Percentiles rank a stretch among this genome's conserved stretches.
Conservation (phyloP, 2,329 filamentous ascomycete species). For the Aspergillus fumigatiaffinis region DNA sequence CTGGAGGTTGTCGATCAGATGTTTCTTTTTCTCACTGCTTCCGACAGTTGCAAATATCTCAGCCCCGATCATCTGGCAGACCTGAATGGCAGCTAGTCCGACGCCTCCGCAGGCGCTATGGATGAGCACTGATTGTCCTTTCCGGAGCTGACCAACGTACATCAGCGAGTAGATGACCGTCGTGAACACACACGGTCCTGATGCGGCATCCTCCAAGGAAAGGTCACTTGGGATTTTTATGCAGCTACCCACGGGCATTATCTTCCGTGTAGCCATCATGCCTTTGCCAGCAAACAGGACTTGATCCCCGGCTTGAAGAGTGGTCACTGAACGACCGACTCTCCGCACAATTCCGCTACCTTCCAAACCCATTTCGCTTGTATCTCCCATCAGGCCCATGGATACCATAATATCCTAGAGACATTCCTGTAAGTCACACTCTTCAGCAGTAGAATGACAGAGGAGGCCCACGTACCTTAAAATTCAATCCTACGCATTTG, state of each 20-base stretch:
- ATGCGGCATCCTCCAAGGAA: background rate
- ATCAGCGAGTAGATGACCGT: background rate
- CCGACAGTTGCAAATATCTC: slow-evolving; percentile 17
- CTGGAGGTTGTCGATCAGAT: slow-evolving; percentile 7
- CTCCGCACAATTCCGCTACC: slow-evolving; percentile 36
- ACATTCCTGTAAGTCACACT: background rate
- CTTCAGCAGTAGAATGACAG: background rate
- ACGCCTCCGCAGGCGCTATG: slow-evolving; percentile 12
- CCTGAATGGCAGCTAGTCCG: slow-evolving; percentile 16
- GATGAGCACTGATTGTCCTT: slow-evolving; percentile 13
- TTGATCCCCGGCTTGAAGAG: slow-evolving; percentile 41
- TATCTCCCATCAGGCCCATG: slow-evolving; percentile 13
- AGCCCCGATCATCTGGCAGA: slow-evolving; percentile 2
- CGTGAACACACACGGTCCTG: background rate
- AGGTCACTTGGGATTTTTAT: background rate
- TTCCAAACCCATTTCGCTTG: slow-evolving; percentile 39
- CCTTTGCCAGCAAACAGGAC: slow-evolving; percentile 17
- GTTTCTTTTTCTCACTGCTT: slow-evolving; percentile 12
- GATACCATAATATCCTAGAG: slow-evolving; percentile 18
- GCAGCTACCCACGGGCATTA: background rate
- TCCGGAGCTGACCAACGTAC: background rate
- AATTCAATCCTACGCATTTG: slow-evolving; percentile 10
- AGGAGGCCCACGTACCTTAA: no score
- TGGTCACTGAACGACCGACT: slow-evolving; percentile 25
- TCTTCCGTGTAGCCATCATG: background rate